A percentile compares a stretch with the other conserved stretches of the same genome.
Evolutionary conservation across 768 basidiomycete species (phyloP).

Genomic region (Roridomyces roridus): DNA sequence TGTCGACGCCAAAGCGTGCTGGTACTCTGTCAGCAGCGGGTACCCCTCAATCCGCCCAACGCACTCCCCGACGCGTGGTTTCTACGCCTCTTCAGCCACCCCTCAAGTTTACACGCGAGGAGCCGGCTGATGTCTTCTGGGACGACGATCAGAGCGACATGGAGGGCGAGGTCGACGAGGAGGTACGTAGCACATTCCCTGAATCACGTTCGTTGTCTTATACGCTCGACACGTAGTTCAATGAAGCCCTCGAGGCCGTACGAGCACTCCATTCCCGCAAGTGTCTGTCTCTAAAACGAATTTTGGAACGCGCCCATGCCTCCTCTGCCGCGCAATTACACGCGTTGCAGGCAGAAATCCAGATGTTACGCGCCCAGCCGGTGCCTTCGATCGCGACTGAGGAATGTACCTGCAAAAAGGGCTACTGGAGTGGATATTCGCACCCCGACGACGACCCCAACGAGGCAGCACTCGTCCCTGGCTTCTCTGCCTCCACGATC

Average conservation of each 20-base stretch:
- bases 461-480: conserved; percentile 42
- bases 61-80: conserved; percentile 32
- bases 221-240: conserved; percentile 18
- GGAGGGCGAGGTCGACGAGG: conserved; percentile 71
- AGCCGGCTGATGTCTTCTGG: conserved; percentile 70
- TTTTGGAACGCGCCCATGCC: conserved; percentile 82
- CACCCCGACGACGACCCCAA: conserved; percentile 51
- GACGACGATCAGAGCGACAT: conserved; percentile 62
- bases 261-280: conserved; percentile 56
- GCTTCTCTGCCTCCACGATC: conserved; percentile 32
- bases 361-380: conserved; percentile 59
- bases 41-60: conserved; percentile 27
- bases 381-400: conserved; percentile 6
- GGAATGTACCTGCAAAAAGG: conserved; percentile 43
- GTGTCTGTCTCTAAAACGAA: conserved; percentile 75
- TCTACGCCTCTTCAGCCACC: conserved; percentile 32
- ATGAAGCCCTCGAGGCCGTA: conserved; percentile 41
- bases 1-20: conserved; percentile 20
- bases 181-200: conserved; percentile 46
- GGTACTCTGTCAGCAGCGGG: conserved; percentile 11
- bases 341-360: conserved; percentile 82
- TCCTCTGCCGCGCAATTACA: conserved; percentile 83
- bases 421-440: conserved; percentile 79
- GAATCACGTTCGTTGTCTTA: conserved; percentile 2
- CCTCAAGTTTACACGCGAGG: conserved; percentile 60